Conservation (phyloP, 2,329 filamentous ascomycete species). For the Diaporthe velutina region DNA sequence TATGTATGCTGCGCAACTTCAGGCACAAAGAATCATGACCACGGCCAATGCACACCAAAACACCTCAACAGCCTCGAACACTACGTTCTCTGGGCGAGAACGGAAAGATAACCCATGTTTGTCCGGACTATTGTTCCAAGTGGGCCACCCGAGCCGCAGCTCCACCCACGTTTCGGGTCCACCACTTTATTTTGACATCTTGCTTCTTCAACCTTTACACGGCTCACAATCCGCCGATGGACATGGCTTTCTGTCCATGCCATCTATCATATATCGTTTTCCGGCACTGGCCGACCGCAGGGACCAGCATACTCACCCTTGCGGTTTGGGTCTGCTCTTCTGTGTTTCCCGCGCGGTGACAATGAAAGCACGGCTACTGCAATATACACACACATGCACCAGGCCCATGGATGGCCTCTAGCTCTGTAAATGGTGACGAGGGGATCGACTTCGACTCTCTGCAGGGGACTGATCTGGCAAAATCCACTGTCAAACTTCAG, state of each 20-base stretch:
- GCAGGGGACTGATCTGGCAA: background rate
- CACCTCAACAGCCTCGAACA: background rate
- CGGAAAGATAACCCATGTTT: background rate
- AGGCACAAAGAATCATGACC: background rate
- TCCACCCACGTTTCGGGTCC: constrained; percentile 26
- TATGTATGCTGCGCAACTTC: background rate
- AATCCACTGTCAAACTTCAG: background rate
- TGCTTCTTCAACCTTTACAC: constrained; percentile 7
- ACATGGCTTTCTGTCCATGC: background rate
- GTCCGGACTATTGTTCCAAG: background rate
- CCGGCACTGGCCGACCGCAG: background rate
- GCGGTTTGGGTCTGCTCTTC: background rate
- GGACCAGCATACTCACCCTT: background rate
- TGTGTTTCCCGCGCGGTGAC: background rate
- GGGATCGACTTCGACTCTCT: background rate
- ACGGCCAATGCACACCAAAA: background rate
- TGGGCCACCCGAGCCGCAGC: constrained; percentile 21
- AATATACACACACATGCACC: no score
- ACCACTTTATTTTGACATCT: constrained; percentile 33
- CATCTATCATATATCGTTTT: background rate
- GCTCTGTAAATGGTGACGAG: background rate
- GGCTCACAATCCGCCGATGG: background rate
- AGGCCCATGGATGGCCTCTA: background rate
- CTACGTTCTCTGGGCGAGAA: background rate
- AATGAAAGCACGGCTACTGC: background rate